Evolutionary conservation across 176 grass and related monocot species (phyloP), one percentile per base, ranked within the genome.

Genomic region (Miscanthus lutarioriparius): DNA sequence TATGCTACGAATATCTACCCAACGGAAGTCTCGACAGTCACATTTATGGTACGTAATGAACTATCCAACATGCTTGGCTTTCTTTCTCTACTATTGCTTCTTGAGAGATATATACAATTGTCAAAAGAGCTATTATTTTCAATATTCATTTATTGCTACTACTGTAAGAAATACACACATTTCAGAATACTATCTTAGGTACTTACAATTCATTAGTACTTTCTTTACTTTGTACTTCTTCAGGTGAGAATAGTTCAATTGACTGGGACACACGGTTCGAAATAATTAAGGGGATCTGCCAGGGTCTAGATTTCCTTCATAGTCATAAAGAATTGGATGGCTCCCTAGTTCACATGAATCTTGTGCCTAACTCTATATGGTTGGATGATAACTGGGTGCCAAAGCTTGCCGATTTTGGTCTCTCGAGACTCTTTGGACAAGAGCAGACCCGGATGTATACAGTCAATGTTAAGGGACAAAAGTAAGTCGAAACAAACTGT

Each of bases 331-430:
- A 71, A 14, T 71, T 72, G n/a, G 39, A 13, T 44, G 39, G 69
- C 2, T 38, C 39, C 5, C 38, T 72, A 15, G 4, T 49, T 17
- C 47, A 49, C 15, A 49, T 49, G 47, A 49, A 71, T 15, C 68
- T 71, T 71, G 38, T 25, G 10, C 68, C 68, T 71, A 14, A 8
- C 38, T 43, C 37, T 0, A 43, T 71, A 71, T 71, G 37, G 68
- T 43, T 71, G 68, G 68, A 71, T 71, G 38, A 43, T 43, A 71
- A 43, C n/a, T 25, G 37, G 38, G 68, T 71, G 68, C 68, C 68
- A 14, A 71, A 43, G 38, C 43, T 71, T 26, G 22, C 68, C 0
- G 68, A 71, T 43, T 71, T 71, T 15, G 68, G 22, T 7, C 38
- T 71, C 5, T 23, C 38, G 1, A 43, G 68, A 25, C 68, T 71